Conservation (phyloP, 78 protist species). For the Dictyostelium brefeldianum region DNA sequence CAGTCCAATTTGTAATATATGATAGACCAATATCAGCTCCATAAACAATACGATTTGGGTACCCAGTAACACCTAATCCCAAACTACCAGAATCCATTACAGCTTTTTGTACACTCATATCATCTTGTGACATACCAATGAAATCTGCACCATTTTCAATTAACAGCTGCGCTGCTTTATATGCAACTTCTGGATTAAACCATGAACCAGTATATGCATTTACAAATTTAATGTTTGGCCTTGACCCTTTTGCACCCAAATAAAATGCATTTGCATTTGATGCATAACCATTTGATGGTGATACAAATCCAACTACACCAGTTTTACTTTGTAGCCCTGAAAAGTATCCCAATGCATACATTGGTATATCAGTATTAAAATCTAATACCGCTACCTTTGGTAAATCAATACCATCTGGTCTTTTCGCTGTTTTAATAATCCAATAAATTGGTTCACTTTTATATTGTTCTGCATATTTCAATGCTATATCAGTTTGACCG, state of each 20-base stretch:
- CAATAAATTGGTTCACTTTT: not conserved
- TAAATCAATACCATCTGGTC: not conserved
- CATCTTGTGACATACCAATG: slow-evolving; percentile 41
- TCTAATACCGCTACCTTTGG: slow-evolving; percentile 16
- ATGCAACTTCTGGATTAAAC: slow-evolving; percentile 38
- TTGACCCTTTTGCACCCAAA: slow-evolving; percentile 46
- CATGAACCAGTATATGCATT: slow-evolving; percentile 9
- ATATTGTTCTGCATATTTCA: not conserved
- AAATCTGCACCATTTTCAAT: slow-evolving; percentile 14
- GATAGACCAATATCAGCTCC: slow-evolving; percentile 19
- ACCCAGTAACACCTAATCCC: slow-evolving; percentile 42
- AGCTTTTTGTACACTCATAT: slow-evolving; percentile 30
- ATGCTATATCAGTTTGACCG: not conserved
- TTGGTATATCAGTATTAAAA: slow-evolving; percentile 3
- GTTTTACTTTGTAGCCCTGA: slow-evolving; percentile 31
- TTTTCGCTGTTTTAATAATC: slow-evolving; percentile 11
- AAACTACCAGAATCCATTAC: not conserved
- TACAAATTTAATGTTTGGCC: not conserved
- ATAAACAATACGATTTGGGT: not conserved
- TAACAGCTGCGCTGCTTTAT: not conserved
- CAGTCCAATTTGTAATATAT: slow-evolving; percentile 27
- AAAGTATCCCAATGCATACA: slow-evolving; percentile 34
- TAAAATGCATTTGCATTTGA: slow-evolving; percentile 11
- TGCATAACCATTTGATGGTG: not conserved
- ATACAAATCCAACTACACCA: slow-evolving; percentile 26